phyloP scores from a whole-genome alignment of 2,329 filamentous ascomycete genomes.

The Hyphodiscus sp. region DNA sequence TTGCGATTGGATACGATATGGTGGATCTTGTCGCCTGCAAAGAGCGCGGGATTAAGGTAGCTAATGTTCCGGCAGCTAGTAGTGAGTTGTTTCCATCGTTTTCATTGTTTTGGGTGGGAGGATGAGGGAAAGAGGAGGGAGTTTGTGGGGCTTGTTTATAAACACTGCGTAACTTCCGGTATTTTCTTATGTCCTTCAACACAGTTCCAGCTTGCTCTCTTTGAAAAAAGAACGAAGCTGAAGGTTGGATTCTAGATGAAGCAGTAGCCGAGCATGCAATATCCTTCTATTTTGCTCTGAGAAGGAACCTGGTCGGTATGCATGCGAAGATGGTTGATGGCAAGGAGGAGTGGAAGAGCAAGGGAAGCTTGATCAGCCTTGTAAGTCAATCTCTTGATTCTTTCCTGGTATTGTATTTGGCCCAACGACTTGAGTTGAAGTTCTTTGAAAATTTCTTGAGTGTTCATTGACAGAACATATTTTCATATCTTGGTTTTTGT shows the following conservation, averaged over 20 bases:
- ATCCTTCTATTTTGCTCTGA: slow-evolving; percentile 28
- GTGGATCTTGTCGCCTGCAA: slow-evolving; percentile 33
- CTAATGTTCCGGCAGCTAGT: slow-evolving; percentile 34
- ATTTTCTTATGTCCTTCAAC: too few relatives aligned
- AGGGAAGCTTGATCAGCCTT: slow-evolving; percentile 20
- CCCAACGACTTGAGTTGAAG: too few relatives aligned
- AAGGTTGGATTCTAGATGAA: slow-evolving; percentile 9
- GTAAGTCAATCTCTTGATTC: slow-evolving; percentile 24
- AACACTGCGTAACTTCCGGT: too few relatives aligned
- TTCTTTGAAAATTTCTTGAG: too few relatives aligned
- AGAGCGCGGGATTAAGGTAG: slow-evolving; percentile 30
- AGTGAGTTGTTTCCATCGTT: neutral
- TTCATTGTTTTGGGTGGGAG: neutral
- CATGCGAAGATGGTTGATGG: slow-evolving; percentile 26
- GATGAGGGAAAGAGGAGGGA: neutral
- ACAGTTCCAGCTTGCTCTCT: too few relatives aligned
- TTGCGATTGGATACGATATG: slow-evolving; percentile 34
- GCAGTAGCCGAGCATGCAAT: slow-evolving; percentile 31
- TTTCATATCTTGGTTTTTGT: neutral
- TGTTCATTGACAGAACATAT: too few relatives aligned
- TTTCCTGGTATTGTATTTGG: neutral
- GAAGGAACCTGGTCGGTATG: slow-evolving; percentile 32
- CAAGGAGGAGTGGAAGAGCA: slow-evolving; percentile 13
- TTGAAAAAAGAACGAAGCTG: neutral
- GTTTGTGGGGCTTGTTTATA: too few relatives aligned